Evolutionary conservation across 1,139 yeast genomes (phyloP).

Genomic region (Debaryomycetaceae sp.): DNA sequence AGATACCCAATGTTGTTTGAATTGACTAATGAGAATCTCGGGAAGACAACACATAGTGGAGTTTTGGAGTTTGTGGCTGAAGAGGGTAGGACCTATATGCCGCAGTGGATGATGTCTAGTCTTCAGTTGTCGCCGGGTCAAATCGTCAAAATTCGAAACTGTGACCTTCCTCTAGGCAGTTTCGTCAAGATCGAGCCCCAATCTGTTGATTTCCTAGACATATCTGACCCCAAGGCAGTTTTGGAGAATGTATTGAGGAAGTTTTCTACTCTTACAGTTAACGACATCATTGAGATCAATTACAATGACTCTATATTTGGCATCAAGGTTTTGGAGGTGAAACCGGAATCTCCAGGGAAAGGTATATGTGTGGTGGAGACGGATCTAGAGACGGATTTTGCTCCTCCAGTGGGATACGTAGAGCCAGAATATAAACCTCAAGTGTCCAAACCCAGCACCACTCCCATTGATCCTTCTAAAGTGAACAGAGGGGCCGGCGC

Average conservation of each 20-base stretch:
- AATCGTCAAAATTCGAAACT: constrained; percentile 66
- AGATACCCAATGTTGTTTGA: constrained; percentile 95
- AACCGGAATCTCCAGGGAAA: constrained; percentile 62
- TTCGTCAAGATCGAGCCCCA: constrained; percentile 96
- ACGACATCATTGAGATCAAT: constrained; percentile 80
- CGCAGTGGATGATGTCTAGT: constrained; percentile 95
- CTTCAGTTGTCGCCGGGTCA: constrained; percentile 74
- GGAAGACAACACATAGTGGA: constrained; percentile 74
- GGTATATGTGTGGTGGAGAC: constrained; percentile 96
- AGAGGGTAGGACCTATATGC: constrained; percentile 92
- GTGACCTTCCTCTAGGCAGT: constrained; percentile 80
- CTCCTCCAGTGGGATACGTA: constrained; percentile 97
- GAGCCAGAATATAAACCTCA: constrained; percentile 67
- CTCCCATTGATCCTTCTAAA: constrained; percentile 31
- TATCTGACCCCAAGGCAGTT: constrained; percentile 94
- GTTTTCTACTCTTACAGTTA: constrained; percentile 82
- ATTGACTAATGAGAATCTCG: constrained; percentile 63
- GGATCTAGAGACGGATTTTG: constrained; percentile 95
- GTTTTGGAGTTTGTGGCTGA: constrained; percentile 96
- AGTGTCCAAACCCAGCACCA: constrained; percentile 30
- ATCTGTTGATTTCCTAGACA: constrained; percentile 86
- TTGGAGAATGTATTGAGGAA: constrained; percentile 86
- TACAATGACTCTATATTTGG: constrained; percentile 80
- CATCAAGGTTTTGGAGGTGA: constrained; percentile 82
- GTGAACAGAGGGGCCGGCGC: constrained; percentile 46